Conservation (phyloP, 2,329 filamentous ascomycete species). For the Arthrobotrys entomopaga region DNA sequence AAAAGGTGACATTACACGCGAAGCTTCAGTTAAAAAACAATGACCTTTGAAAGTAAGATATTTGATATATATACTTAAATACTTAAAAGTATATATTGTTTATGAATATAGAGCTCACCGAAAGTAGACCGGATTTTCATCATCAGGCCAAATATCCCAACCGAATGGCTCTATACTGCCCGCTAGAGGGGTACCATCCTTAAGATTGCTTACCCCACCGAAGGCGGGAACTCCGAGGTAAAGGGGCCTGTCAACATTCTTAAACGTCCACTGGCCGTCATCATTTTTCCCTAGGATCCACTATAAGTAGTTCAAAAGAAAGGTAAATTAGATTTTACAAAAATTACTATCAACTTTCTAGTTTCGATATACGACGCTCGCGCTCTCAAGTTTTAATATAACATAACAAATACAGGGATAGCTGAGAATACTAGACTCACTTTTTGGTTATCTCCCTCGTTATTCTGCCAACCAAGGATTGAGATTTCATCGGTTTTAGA, state of each 20-base stretch:
- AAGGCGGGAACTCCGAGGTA: slow-evolving; percentile 23
- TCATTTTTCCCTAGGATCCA: slow-evolving; percentile 32
- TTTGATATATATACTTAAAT: no score
- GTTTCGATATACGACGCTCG: no score
- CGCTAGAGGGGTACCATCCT: slow-evolving; percentile 21
- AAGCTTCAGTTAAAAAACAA: no score
- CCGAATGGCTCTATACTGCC: slow-evolving; percentile 12
- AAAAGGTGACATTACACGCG: no score
- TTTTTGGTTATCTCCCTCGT: slow-evolving; percentile 32
- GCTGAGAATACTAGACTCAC: slow-evolving; percentile 1
- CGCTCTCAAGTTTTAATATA: no score
- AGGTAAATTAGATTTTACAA: no score
- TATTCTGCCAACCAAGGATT: slow-evolving; percentile 28
- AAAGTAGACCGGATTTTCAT: slow-evolving; percentile 27
- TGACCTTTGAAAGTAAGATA: no score
- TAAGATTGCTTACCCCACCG: slow-evolving; percentile 12
- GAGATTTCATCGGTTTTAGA: slow-evolving; percentile 29
- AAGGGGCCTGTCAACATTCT: slow-evolving; percentile 15
- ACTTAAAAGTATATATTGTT: no score
- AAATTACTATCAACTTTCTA: no score
- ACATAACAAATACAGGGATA: background rate
- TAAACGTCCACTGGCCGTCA: slow-evolving; percentile 21
- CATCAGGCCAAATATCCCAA: slow-evolving; percentile 31
- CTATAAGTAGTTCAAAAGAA: background rate
- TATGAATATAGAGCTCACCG: no score